Conservation (phyloP, 176 grass and related monocot genomes). For the Triticum dicoccoides region DNA sequence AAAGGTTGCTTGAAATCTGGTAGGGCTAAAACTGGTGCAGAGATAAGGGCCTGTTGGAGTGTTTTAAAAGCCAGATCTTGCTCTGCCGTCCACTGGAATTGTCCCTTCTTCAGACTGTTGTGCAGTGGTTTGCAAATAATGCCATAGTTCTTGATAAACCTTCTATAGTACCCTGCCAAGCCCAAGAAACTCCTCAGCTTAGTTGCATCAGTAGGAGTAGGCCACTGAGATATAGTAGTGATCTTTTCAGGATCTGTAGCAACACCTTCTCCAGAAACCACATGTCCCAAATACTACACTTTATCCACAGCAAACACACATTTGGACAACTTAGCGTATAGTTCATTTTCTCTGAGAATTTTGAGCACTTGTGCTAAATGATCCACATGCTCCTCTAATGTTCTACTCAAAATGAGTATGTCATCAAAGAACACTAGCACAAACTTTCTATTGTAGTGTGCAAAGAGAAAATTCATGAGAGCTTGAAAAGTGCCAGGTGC, state of each 20-base stretch:
- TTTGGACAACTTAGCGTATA: no score
- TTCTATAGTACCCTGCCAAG: neutral
- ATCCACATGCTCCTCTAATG: no score
- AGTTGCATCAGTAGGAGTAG: neutral
- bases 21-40: neutral
- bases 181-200: neutral
- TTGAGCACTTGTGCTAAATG: no score
- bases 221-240: neutral
- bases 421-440: no score
- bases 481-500: no score
- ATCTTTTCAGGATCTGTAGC: neutral
- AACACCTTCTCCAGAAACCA: neutral
- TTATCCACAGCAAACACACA: no score
- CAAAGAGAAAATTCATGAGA: no score
- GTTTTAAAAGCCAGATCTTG: neutral
- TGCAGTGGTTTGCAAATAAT: neutral
- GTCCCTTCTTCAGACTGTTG: neutral
- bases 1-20: neutral
- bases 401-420: no score
- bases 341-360: no score
- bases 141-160: neutral
- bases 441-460: no score
- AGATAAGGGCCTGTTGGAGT: neutral
- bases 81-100: neutral
- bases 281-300: no score